Percentiles rank a stretch among this genome's conserved stretches.
Evolutionary conservation across 768 basidiomycete species (phyloP).

Genomic region (Suillus placidus): DNA sequence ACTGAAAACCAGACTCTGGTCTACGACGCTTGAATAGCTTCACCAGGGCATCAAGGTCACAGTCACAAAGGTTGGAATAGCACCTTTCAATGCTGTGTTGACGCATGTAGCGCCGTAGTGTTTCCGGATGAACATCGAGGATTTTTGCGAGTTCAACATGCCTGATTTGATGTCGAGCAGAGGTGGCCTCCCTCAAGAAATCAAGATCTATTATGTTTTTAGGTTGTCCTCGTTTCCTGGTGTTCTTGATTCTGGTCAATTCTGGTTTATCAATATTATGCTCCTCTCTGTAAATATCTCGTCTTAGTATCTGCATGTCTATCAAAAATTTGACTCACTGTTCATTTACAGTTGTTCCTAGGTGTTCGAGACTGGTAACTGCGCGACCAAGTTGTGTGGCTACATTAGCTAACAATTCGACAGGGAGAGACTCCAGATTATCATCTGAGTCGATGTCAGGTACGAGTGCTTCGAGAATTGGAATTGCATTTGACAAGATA

Average conservation of each 20-base stretch:
- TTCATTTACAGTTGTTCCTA: background rate
- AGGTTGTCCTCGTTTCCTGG: slow-evolving; percentile 14
- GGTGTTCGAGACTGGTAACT: slow-evolving; percentile 4
- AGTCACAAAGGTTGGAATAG: slow-evolving; percentile 19
- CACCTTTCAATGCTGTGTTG: slow-evolving; percentile 11
- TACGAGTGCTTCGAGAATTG: slow-evolving; percentile 16
- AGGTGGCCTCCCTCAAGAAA: slow-evolving; percentile 16
- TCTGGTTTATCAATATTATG: background rate
- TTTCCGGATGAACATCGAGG: slow-evolving; percentile 19
- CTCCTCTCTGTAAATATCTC: background rate
- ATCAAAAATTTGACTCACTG: background rate
- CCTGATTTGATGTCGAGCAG: background rate
- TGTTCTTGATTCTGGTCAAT: slow-evolving; percentile 8
- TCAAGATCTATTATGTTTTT: slow-evolving; percentile 13
- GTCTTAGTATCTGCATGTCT: background rate
- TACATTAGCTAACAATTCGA: slow-evolving; percentile 13
- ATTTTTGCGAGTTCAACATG: slow-evolving; percentile 13
- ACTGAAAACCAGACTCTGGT: slow-evolving; percentile 23
- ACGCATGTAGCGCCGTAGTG: slow-evolving; percentile 17
- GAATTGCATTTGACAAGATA: slow-evolving; percentile 10
- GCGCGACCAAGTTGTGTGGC: slow-evolving; percentile 14
- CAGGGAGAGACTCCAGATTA: background rate
- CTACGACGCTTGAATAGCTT: slow-evolving; percentile 14
- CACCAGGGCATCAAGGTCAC: slow-evolving; percentile 23
- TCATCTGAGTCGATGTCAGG: background rate